These are phyloP conservation scores for Lepidium sativum DNA, from an alignment of 345 rosid genomes.

Conservation along the genomic window DNA sequence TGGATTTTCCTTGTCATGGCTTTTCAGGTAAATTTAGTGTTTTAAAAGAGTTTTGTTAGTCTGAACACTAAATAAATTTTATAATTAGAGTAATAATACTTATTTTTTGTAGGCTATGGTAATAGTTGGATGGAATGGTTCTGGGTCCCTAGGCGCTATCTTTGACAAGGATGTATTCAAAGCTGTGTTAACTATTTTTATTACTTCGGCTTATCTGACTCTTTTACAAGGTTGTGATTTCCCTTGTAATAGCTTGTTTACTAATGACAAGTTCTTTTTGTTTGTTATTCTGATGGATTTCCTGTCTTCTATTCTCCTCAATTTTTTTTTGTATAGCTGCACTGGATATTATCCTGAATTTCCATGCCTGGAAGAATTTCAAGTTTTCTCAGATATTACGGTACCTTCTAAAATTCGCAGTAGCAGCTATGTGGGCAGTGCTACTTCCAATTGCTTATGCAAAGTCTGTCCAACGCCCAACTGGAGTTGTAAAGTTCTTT, in stretches of 20 bases:
- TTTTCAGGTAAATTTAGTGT: conserved; percentile 61
- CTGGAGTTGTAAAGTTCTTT: conserved; percentile 59
- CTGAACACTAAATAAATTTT: background rate
- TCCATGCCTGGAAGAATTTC: conserved; percentile 81
- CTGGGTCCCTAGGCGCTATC: conserved; percentile 56
- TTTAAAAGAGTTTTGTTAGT: background rate
- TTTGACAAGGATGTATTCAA: conserved; percentile 62
- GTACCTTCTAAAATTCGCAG: conserved; percentile 61
- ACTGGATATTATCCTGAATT: conserved; percentile 73
- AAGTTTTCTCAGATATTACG: conserved; percentile 69
- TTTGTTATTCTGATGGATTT: conserved; percentile 11
- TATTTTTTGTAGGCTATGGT: conserved; percentile 73
- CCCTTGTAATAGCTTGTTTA: background rate
- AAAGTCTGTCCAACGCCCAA: conserved; percentile 65
- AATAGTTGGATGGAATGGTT: conserved; percentile 73
- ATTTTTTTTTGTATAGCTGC: conserved; percentile 40
- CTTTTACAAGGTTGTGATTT: conserved; percentile 57
- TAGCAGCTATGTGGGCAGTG: conserved; percentile 83
- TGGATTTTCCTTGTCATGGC: conserved; percentile 93
- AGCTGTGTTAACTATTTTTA: conserved; percentile 66
- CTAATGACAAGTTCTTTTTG: background rate
- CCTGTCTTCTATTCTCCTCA: background rate
- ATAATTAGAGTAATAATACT: background rate
- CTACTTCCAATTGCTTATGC: conserved; percentile 75
- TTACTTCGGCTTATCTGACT: conserved; percentile 83